Evolutionary conservation across 2,329 filamentous ascomycete species (phyloP), one percentile per base, ranked within the genome.

Genomic region (Fusarium sublunatum): DNA sequence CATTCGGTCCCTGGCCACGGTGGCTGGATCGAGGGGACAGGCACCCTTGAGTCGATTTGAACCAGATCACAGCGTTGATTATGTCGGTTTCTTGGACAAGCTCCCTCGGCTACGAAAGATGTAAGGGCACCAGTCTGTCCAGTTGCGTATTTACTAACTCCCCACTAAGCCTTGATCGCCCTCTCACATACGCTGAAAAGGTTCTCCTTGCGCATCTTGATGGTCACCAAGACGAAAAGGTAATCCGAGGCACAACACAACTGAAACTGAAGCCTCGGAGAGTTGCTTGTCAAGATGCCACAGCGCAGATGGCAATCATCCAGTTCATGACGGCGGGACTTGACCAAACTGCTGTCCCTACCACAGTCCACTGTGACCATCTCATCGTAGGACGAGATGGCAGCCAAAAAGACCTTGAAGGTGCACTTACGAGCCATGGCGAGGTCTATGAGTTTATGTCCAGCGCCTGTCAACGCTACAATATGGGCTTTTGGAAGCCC

Each of bases 321-420:
- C 95, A 99, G 78, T 99, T 99, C 83, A 99, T 99, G 94, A 91
- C 91, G 28, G 98, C 95, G 77, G 91, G 92, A 51, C 85, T 98
- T 48, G 91, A 90, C 25, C 88, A 88, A 54, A 97, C 95, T 1
- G 93, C 93, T 4, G 94, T 98, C 43, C 95, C 95, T 7, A 93
- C 95, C 39, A 97, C 93, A 76, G 97, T 98, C 69, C 95, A 99
- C 81, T 99, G 95, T 79, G 95, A 99, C 81, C 95, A 98, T 78
- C 89, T 99, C 87, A 98, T 98, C 78, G 94, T 98, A 19, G 94
- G 94, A 53, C 89, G 95, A 78, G 90, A 89, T 74, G 95, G 95
- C 55, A 95, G 94, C 28, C 89, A 94, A 70, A 85, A 48, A 8
- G 61, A 64, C 0, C 25, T 64, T 2, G 11, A 36, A 6, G 39